Conservation (phyloP, 2,329 filamentous ascomycete species). For the Alternaria triticimaculans region DNA sequence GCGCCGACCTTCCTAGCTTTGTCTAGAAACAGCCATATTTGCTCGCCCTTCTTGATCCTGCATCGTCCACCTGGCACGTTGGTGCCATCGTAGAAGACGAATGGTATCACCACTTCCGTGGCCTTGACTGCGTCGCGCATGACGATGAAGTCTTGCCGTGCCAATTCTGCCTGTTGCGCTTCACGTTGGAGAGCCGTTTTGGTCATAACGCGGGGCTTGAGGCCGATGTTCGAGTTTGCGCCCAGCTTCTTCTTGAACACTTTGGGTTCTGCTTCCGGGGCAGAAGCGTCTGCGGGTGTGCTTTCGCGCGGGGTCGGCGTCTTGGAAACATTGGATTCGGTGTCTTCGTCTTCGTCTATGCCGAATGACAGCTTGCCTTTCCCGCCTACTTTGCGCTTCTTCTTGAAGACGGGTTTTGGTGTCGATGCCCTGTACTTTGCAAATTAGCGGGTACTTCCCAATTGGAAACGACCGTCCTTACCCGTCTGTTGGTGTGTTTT, state of each 20-base stretch:
- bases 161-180: conserved; percentile 74
- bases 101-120: conserved; percentile 88
- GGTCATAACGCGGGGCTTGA: conserved; percentile 73
- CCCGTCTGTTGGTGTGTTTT: conserved; percentile 65
- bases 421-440: conserved; percentile 64
- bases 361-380: conserved; percentile 73
- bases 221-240: conserved; percentile 65
- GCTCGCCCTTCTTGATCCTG: conserved; percentile 90
- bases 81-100: conserved; percentile 96
- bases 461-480: conserved; percentile 50
- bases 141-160: conserved; percentile 79
- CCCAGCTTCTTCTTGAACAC: conserved; percentile 59
- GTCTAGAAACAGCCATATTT: conserved; percentile 91
- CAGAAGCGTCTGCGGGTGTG: conserved; percentile 48
- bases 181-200: conserved; percentile 80
- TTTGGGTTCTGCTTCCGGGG: conserved; percentile 37
- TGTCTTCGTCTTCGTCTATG: conserved; percentile 70
- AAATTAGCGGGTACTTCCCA: conserved; percentile 54
- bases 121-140: conserved; percentile 87
- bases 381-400: conserved; percentile 60
- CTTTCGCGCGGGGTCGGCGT: conserved; percentile 50
- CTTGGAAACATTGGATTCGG: conserved; percentile 52
- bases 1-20: conserved; percentile 89
- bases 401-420: conserved; percentile 60
- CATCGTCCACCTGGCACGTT: conserved; percentile 85